These are phyloP conservation scores for Citrullus colocynthis DNA, from an alignment of 306 rosid genomes.

Conservation along the genomic window DNA sequence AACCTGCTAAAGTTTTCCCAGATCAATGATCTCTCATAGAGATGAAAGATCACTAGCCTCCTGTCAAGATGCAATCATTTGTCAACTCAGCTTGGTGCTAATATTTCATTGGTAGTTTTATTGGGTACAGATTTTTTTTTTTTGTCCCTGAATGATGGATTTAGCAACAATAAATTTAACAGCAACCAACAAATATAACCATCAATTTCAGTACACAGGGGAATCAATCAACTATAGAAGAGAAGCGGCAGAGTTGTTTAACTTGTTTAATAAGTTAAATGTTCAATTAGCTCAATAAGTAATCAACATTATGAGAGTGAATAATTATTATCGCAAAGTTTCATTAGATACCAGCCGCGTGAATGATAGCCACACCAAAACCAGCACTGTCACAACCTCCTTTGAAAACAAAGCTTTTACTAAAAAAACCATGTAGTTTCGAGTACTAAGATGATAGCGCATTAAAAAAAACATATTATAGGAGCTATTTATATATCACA, in stretches of 20 bases:
- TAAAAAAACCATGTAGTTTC: not conserved
- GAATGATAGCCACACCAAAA: not conserved
- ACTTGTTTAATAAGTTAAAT: not conserved
- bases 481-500: slow-evolving; percentile 1
- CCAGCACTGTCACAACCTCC: slow-evolving; percentile 5
- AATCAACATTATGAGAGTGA: not conserved
- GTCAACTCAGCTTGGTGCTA: not conserved
- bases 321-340: not conserved
- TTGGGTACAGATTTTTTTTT: not conserved
- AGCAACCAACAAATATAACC: slow-evolving; percentile 4
- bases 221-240: not conserved
- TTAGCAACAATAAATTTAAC: not conserved
- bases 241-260: not conserved
- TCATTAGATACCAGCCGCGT: not conserved
- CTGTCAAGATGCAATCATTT: slow-evolving; percentile 1
- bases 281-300: not conserved
- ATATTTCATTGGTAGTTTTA: not conserved
- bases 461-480: not conserved
- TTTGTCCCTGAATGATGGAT: not conserved
- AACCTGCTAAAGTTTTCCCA: not conserved
- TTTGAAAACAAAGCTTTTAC: not conserved
- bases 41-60: not conserved
- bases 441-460: not conserved
- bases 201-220: not conserved
- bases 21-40: not conserved